Percentiles rank a stretch among this genome's conserved stretches.
These are phyloP conservation scores for carrot (Daucus carota) DNA, from an alignment of 129 eudicot genomes.

Conservation along the genomic window DH1_v3.0 NC_030384.2:31511001-31511500, in stretches of 20 bases:
- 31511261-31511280: conserved; percentile 24
- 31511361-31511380: conserved; percentile 23
- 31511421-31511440: conserved; percentile 28
- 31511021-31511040: background rate
- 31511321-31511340: conserved; percentile 20
- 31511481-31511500: conserved; percentile 27
- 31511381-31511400: conserved; percentile 21
- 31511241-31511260: conserved; percentile 22
- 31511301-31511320: conserved; percentile 17
- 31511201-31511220: background rate
- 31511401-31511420: conserved; percentile 25
- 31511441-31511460: conserved; percentile 26
- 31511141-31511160: conserved; percentile 9
- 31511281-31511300: conserved; percentile 26
- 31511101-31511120: conserved; percentile 7
- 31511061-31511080: conserved; percentile 6
- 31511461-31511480: conserved; percentile 30
- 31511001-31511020: background rate
- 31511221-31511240: background rate
- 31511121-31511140: conserved; percentile 10
- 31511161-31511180: background rate
- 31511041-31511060: conserved; percentile 7
- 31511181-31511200: background rate
- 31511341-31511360: conserved; percentile 16
- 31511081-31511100: background rate